Base-by-base conservation (phyloP, 1,284 basidiomycete species). In the Pseudozyma hubeiensis region DNA sequence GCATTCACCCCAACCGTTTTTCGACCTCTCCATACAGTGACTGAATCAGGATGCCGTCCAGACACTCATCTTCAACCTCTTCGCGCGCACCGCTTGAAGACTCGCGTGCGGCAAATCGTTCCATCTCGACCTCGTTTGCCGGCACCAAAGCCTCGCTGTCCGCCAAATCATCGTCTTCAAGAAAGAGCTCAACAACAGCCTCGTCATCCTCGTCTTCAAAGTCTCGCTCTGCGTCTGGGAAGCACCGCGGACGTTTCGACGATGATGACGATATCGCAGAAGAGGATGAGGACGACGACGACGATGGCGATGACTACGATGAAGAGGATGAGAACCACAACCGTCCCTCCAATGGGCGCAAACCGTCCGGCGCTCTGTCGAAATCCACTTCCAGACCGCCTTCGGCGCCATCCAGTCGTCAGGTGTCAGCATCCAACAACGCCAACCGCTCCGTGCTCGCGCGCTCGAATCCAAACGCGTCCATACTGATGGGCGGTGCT, bases 41-140 rank as follows among this genome's bases (percentile, higher is more conserved):
- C 14, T n/a, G 14, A 7, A 29, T 37, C 54, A 54, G 7, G 7
- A 72, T 72, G 69, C 64, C 69, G 40, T 67, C 69, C 16, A 46
- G 59, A 52, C 33, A 59, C 39, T 64, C 68, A 31, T 63, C 64
- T 11, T 57, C 69, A 1, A 67, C 70, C 5, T 62, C 64, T 9
- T 62, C 64, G 29, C 56, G 70, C 33, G 64, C 56, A 17, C 70
- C 70, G 40, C 64, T 73, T 30, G 61, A 73, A 44, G 61, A 60
- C 10, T 73, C 70, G 45, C 59, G 70, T 14, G 64, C 39, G 17
- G 70, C 70, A 40, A 73, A 73, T 31, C 63, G 70, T 17, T 64
- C 70, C 57, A 68, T 73, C 59, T 73, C 70, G n/a, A 40, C 70
- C 7, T 67, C 70, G n/a, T 73, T 73, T 33, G 41, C 70, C 29